phyloP scores from a whole-genome alignment of 106 monocot species.

The Allium sativum region DNA sequence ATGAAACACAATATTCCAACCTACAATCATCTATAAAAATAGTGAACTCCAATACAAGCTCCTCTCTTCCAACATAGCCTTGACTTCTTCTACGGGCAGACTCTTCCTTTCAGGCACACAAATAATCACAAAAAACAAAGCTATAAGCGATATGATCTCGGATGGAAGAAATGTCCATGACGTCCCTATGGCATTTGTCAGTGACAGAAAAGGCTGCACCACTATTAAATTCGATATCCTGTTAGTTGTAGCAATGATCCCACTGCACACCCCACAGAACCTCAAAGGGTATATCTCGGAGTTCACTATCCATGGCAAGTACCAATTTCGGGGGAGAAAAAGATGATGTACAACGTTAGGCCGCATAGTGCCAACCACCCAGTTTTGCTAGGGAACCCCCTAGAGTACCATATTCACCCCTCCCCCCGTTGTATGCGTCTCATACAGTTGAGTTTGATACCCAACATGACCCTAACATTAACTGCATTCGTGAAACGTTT shows the following conservation, averaged over 20 bases:
- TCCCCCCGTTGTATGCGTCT: constrained; percentile 50
- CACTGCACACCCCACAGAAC: constrained; percentile 70
- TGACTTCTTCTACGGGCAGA: constrained; percentile 72
- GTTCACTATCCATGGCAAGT: constrained; percentile 91
- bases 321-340: constrained; percentile 89
- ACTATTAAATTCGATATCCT: constrained; percentile 79
- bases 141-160: constrained; percentile 33
- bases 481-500: constrained; percentile 21
- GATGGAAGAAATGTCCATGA: constrained; percentile 74
- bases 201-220: constrained; percentile 57
- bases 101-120: constrained; percentile 90
- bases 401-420: constrained; percentile 67
- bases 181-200: constrained; percentile 58
- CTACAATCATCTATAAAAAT: too few relatives aligned
- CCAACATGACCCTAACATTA: constrained; percentile 74
- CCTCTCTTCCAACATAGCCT: constrained; percentile 64
- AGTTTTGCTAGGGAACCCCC: constrained; percentile 69
- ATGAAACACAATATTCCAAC: too few relatives aligned
- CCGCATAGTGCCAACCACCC: constrained; percentile 84
- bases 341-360: constrained; percentile 70
- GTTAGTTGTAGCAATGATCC: constrained; percentile 76
- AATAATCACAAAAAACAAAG: constrained; percentile 42
- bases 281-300: constrained; percentile 86
- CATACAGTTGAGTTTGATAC: constrained; percentile 31
- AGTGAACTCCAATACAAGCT: constrained; percentile 20